Percentiles rank a stretch among this genome's conserved stretches.
These are phyloP conservation scores for Eucalyptus camaldulensis DNA, from an alignment of 345 rosid species.

Conservation along the genomic window DNA sequence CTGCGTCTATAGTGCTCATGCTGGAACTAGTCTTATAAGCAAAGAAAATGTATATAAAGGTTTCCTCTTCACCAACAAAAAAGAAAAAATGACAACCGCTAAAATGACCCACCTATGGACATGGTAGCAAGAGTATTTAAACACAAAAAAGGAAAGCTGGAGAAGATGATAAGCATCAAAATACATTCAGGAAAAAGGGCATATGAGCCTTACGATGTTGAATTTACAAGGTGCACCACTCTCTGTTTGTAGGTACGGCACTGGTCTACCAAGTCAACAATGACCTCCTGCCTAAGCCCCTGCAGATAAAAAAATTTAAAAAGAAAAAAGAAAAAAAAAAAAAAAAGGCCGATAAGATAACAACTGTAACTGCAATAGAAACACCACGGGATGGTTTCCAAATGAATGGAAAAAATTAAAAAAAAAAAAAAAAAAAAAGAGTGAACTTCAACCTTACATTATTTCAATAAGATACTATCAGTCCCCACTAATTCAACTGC, in stretches of 20 bases:
- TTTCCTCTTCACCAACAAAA: background rate
- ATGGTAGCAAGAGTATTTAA: background rate
- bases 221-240: constrained; percentile 96
- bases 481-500: background rate
- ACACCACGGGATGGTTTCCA: background rate
- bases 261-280: constrained; percentile 94
- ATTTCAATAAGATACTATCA: background rate
- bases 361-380: background rate
- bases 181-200: background rate
- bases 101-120: background rate
- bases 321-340: background rate
- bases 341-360: background rate
- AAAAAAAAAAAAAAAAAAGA: too few relatives aligned
- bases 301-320: background rate
- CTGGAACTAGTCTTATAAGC: background rate
- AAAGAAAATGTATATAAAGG: background rate
- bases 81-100: background rate
- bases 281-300: constrained; percentile 96
- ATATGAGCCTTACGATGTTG: constrained; percentile 59
- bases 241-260: constrained; percentile 96
- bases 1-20: background rate
- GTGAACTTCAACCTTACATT: background rate
- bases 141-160: background rate
- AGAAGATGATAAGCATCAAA: background rate
- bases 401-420: background rate